A percentile compares a stretch with the other conserved stretches of the same genome.
Conservation (phyloP, 2,329 filamentous ascomycete genomes). For the Trichophyton schoenleinii region DNA sequence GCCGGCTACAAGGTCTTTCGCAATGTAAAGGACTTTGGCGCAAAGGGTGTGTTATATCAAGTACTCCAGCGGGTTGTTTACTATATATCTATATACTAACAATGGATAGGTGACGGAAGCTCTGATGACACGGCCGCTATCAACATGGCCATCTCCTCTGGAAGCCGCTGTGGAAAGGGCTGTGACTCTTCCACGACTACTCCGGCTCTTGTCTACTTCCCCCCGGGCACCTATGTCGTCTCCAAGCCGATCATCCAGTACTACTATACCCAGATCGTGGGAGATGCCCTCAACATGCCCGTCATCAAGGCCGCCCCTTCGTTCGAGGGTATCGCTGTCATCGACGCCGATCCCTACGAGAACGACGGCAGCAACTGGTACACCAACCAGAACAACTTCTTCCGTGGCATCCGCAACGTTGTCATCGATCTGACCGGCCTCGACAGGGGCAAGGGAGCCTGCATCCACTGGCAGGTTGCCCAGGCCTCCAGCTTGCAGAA, state of each 20-base stretch:
- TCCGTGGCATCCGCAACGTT: constrained; percentile 71
- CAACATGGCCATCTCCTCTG: constrained; percentile 67
- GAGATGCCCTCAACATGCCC: constrained; percentile 60
- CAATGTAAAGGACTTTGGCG: constrained; percentile 65
- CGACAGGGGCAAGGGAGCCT: constrained; percentile 44
- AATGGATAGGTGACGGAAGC: constrained; percentile 43
- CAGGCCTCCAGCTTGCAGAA: constrained; percentile 72
- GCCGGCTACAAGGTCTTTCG: constrained; percentile 58
- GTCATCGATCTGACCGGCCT: constrained; percentile 62
- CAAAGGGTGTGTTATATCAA: constrained; percentile 45
- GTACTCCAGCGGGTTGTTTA: neutral
- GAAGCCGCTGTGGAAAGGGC: constrained; percentile 62
- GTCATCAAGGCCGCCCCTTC: constrained; percentile 58
- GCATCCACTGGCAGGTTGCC: constrained; percentile 78
- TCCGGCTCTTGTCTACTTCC: constrained; percentile 85
- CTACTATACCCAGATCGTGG: constrained; percentile 90
- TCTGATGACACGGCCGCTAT: constrained; percentile 83
- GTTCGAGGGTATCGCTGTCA: constrained; percentile 76
- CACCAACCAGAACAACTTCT: constrained; percentile 73
- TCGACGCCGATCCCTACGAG: constrained; percentile 78
- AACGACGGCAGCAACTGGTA: constrained; percentile 58
- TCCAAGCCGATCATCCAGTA: constrained; percentile 63
- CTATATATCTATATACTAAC: neutral
- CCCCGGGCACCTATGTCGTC: constrained; percentile 72
- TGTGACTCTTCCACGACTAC: constrained; percentile 77